Conservation (phyloP, 768 basidiomycete genomes). For the Chalciporus piperatus region DNA sequence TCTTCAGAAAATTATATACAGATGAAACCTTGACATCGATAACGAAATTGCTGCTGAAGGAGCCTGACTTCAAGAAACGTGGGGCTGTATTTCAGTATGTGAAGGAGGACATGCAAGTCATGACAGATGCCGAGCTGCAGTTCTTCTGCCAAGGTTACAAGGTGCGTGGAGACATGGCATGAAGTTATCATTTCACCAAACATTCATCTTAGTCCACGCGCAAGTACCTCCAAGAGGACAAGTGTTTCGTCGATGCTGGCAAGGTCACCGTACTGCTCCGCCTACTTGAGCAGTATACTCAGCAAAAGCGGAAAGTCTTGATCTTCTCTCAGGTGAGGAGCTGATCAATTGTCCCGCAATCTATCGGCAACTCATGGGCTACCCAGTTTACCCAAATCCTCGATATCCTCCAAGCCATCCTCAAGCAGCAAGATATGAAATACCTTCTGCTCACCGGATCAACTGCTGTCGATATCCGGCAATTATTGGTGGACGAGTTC, state of each 20-base stretch:
- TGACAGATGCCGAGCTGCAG: constrained; percentile 97
- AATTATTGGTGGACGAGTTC: constrained; percentile 93
- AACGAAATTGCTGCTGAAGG: constrained; percentile 81
- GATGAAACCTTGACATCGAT: constrained; percentile 73
- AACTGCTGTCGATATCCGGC: constrained; percentile 91
- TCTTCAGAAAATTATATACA: constrained; percentile 84
- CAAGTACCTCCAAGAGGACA: constrained; percentile 69
- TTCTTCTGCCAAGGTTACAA: constrained; percentile 83
- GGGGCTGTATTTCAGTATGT: constrained; percentile 79
- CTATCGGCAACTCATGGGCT: neutral
- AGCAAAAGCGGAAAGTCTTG: constrained; percentile 75
- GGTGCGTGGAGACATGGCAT: constrained; percentile 38
- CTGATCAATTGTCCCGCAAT: neutral
- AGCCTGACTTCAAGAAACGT: constrained; percentile 86
- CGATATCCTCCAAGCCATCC: constrained; percentile 84
- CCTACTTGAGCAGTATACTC: constrained; percentile 64
- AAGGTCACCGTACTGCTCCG: constrained; percentile 75
- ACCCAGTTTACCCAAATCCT: constrained; percentile 90
- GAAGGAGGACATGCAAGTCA: constrained; percentile 96
- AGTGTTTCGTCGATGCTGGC: constrained; percentile 82
- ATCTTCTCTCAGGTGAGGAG: constrained; percentile 87
- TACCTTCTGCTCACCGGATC: constrained; percentile 88
- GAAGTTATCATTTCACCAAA: constrained; percentile 5
- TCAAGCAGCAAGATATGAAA: constrained; percentile 68
- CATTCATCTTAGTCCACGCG: constrained; percentile 52